A percentile compares a stretch with the other conserved stretches of the same genome.
Conservation (phyloP, 441 rosid genomes). For the Iberis amara region DNA sequence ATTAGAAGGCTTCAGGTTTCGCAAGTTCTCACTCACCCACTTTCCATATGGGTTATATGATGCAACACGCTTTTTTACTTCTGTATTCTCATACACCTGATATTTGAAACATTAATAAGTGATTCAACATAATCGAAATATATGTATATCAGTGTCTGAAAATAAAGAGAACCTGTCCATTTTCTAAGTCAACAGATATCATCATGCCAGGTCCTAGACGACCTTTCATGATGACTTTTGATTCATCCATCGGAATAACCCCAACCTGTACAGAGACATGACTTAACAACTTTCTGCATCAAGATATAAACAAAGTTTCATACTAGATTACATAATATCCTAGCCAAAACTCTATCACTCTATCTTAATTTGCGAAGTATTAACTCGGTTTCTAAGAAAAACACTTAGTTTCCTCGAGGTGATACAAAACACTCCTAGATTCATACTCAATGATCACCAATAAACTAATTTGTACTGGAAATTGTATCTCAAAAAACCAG, state of each 20-base stretch:
- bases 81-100: conserved; percentile 95
- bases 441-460: conserved; percentile 17
- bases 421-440: conserved; percentile 11
- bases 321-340: background rate
- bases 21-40: conserved; percentile 85
- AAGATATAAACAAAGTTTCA: conserved; percentile 2
- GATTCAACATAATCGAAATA: conserved; percentile 1
- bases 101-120: conserved; percentile 25
- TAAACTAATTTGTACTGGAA: conserved; percentile 9
- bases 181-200: conserved; percentile 83
- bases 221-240: conserved; percentile 87
- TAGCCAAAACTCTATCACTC: conserved; percentile 1
- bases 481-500: conserved; percentile 11
- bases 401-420: conserved; percentile 1
- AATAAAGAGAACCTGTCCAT: conserved; percentile 72
- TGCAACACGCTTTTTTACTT: conserved; percentile 90
- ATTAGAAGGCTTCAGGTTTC: conserved; percentile 59
- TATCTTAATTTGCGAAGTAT: conserved; percentile 10
- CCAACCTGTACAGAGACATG: conserved; percentile 65
- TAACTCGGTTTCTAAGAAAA: conserved; percentile 10
- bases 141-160: background rate
- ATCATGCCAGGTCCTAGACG: conserved; percentile 99
- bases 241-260: conserved; percentile 94
- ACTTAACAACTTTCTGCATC: conserved; percentile 19
- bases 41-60: conserved; percentile 80